Conservation (phyloP, 2,329 filamentous ascomycete species). For the Cordyceps militaris region DNA sequence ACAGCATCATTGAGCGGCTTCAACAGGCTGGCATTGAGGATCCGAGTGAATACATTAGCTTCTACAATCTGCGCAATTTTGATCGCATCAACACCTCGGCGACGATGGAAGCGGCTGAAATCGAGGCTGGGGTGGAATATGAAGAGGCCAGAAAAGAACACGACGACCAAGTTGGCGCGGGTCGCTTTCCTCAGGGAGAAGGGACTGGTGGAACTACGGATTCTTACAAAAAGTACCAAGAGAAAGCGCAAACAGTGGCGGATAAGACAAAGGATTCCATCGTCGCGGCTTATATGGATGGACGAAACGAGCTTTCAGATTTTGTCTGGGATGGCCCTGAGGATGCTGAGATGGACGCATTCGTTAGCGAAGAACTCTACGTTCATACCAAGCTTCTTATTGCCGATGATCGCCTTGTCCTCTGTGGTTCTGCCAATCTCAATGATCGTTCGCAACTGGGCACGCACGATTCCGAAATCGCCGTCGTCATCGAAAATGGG, state of each 20-base stretch:
- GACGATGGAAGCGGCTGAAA: constrained; percentile 54
- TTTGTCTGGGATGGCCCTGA: constrained; percentile 49
- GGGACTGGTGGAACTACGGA: constrained; percentile 31
- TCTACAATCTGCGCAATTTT: constrained; percentile 80
- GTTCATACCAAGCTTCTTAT: constrained; percentile 67
- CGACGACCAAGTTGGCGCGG: constrained; percentile 49
- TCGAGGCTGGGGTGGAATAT: constrained; percentile 59
- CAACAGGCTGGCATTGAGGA: constrained; percentile 60
- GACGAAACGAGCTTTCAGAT: constrained; percentile 59
- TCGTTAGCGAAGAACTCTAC: constrained; percentile 56
- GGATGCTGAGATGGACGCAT: constrained; percentile 52
- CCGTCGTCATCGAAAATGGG: constrained; percentile 79
- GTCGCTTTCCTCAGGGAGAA: constrained; percentile 32
- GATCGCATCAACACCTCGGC: constrained; percentile 70
- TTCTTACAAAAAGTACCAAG: constrained; percentile 65
- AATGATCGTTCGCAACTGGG: constrained; percentile 69
- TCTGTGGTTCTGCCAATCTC: constrained; percentile 63
- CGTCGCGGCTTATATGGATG: constrained; percentile 75
- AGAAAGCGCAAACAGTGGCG: constrained; percentile 51
- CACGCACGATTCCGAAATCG: constrained; percentile 79
- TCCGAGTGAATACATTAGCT: constrained; percentile 66
- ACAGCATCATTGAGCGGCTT: constrained; percentile 70
- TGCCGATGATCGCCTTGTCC: constrained; percentile 73
- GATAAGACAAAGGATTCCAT: constrained; percentile 66
- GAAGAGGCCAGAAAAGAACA: constrained; percentile 58